Base-by-base conservation (phyloP, 176 grass and related monocot species). In the Dactylis glomerata region DNA sequence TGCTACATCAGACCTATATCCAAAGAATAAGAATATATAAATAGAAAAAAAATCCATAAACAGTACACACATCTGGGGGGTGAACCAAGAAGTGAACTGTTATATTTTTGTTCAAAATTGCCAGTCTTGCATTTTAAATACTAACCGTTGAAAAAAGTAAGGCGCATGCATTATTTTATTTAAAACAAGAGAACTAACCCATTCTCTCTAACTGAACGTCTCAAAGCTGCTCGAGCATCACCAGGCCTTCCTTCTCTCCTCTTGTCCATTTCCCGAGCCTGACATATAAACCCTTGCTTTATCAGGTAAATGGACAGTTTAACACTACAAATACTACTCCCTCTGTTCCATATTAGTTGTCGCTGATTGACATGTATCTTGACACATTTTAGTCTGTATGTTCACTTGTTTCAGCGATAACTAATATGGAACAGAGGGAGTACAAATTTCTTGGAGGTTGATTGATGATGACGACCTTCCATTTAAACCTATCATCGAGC, bases 401-500 rank as follows among this genome's bases (percentile, higher is more conserved):
- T n/a, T n/a, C n/a, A n/a, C n/a, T n/a, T n/a, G n/a, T n/a, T n/a
- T n/a, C n/a, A n/a, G n/a, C n/a, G n/a, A n/a, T n/a, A n/a, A n/a
- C n/a, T n/a, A n/a, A n/a, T n/a, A n/a, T n/a, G n/a, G n/a, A n/a
- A n/a, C n/a, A n/a, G n/a, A n/a, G n/a, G n/a, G n/a, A n/a, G n/a
- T n/a, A 52, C 0, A 70, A 28, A 34, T 38, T 32, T 22, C 2
- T 57, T 79, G 46, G 36, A 32, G 31, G 23, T 50, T 79, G 9
- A 77, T 63, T 81, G 81, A 90, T 66, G 74, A 63, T 82, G 49
- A 92, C 90, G 37, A 94, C 96, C 96, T 99, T 99, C 96, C 96
- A 99, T 84, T 99, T 99, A 92, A 99, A 99, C 73, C 96, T 99
- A 90, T 99, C 96, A 96, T 99, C 96, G 2, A 99, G 93, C 96